Percentiles rank a stretch among this genome's conserved stretches.
Conservation (phyloP, 345 rosid species). For the Triadica sebifera region DNA sequence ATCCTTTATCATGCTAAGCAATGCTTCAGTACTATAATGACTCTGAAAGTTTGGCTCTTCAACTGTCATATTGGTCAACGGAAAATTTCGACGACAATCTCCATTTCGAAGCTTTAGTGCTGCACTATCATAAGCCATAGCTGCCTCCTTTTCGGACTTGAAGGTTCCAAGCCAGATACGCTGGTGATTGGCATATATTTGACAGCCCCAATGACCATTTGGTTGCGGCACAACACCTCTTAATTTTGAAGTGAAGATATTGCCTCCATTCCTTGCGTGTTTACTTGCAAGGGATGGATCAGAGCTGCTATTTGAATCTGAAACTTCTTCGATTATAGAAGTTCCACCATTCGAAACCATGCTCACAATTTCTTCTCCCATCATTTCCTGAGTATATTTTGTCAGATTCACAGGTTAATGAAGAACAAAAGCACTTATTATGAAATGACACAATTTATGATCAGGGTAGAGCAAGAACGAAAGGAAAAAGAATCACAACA, state of each 20-base stretch:
- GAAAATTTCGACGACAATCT: constrained; percentile 48
- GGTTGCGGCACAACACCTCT: constrained; percentile 62
- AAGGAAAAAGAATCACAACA: neutral
- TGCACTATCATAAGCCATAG: constrained; percentile 69
- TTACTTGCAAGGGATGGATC: constrained; percentile 22
- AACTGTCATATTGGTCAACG: constrained; percentile 24
- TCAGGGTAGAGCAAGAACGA: neutral
- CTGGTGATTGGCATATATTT: constrained; percentile 50
- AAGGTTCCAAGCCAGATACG: constrained; percentile 82
- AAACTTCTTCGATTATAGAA: constrained; percentile 20
- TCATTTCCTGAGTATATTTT: constrained; percentile 12
- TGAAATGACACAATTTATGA: no score
- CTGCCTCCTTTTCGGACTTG: constrained; percentile 53
- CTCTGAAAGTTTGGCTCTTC: constrained; percentile 51
- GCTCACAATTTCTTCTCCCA: constrained; percentile 27
- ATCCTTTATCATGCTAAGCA: constrained; percentile 60
- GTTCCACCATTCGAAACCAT: constrained; percentile 16
- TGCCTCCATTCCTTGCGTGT: constrained; percentile 16
- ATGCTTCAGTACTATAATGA: constrained; percentile 33
- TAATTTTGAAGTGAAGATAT: constrained; percentile 28
- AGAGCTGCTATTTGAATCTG: constrained; percentile 40
- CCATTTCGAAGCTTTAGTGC: constrained; percentile 47
- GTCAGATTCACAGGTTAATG: neutral
- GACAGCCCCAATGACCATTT: constrained; percentile 72
- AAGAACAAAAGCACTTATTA: neutral